Conservation (phyloP, 1,139 yeast genomes). For the Pichia sp. region DNA sequence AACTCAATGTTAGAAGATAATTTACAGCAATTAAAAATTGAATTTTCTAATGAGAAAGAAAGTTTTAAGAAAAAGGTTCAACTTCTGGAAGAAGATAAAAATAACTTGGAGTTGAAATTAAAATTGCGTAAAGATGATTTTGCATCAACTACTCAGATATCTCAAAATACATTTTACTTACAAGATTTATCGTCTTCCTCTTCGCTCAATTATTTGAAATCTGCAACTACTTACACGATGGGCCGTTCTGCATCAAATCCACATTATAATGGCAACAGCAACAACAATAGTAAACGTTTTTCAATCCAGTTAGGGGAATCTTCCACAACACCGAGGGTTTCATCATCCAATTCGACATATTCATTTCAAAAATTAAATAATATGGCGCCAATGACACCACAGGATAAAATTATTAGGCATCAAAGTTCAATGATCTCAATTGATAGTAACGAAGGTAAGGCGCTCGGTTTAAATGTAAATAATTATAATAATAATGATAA, state of each 20-base stretch:
- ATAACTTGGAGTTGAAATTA: conserved; percentile 16
- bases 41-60: conserved; percentile 22
- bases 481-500: too few species aligned
- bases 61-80: conserved; percentile 22
- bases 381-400: conserved; percentile 14
- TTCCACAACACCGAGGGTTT: conserved; percentile 27
- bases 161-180: conserved; percentile 22
- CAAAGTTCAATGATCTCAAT: conserved; percentile 16
- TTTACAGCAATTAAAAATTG: conserved; percentile 11
- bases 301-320: conserved; percentile 29
- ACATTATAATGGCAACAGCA: background rate
- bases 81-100: conserved; percentile 27
- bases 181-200: conserved; percentile 26
- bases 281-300: conserved; percentile 12
- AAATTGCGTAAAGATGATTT: conserved; percentile 14
- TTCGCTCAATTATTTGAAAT: conserved; percentile 16
- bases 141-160: background rate
- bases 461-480: conserved; percentile 6
- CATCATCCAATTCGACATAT: conserved; percentile 16
- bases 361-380: conserved; percentile 13
- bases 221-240: conserved; percentile 19
- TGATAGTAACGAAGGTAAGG: conserved; percentile 9
- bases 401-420: conserved; percentile 19
- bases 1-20: conserved; percentile 7
- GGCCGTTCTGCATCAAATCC: conserved; percentile 16